Conservation (phyloP, 2,329 filamentous ascomycete genomes). For the Cadophora luteo-olivacea region DNA sequence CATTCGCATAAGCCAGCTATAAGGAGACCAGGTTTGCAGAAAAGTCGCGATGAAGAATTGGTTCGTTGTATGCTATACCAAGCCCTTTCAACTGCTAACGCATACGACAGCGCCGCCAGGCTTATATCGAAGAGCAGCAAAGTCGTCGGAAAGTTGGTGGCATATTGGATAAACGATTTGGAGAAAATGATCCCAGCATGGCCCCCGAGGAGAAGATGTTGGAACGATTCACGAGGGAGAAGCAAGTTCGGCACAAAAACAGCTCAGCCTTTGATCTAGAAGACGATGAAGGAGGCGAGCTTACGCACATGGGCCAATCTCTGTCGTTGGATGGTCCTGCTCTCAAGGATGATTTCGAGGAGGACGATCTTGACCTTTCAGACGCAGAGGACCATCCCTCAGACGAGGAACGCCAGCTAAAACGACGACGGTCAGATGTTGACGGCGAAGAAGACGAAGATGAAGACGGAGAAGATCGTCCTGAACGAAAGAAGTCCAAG, state of each 20-base stretch:
- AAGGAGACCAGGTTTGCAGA: conserved; percentile 82
- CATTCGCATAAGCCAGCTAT: conserved; percentile 60
- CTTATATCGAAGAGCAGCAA: conserved; percentile 70
- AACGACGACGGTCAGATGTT: conserved; percentile 59
- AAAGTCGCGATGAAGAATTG: conserved; percentile 85
- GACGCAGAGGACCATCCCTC: conserved; percentile 64
- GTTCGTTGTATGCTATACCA: conserved; percentile 52
- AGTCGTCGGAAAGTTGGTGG: conserved; percentile 89
- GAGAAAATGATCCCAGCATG: conserved; percentile 94
- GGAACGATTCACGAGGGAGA: conserved; percentile 88
- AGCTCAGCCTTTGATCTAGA: conserved; percentile 89
- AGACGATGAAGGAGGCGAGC: conserved; percentile 70
- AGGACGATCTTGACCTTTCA: conserved; percentile 68
- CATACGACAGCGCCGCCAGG: conserved; percentile 29
- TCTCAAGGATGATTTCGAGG: conserved; percentile 77
- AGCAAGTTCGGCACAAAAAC: conserved; percentile 79
- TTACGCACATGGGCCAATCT: conserved; percentile 85
- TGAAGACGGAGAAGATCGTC: conserved; percentile 59
- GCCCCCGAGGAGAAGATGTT: conserved; percentile 91
- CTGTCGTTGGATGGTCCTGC: conserved; percentile 66
- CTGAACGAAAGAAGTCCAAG: conserved; percentile 90
- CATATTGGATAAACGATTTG: conserved; percentile 90
- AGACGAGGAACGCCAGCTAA: conserved; percentile 60
- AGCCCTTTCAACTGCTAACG: background rate
- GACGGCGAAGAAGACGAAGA: conserved; percentile 58